Percentiles rank a stretch among this genome's conserved stretches.
Evolutionary conservation across 305 asterid species (phyloP).

Genomic region (Plantago coronopus): DNA sequence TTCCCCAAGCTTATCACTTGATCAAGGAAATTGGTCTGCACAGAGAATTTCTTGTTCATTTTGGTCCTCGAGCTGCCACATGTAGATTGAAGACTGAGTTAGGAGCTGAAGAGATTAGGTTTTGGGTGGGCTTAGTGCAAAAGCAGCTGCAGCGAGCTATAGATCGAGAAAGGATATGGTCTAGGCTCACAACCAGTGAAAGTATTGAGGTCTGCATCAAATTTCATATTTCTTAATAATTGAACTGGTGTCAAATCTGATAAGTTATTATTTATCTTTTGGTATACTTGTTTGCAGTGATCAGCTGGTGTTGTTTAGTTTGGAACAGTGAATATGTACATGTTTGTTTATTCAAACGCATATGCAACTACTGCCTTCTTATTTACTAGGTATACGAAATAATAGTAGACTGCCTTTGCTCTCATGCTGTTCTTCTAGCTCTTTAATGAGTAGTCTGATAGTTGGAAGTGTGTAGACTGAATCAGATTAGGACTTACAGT

Average conservation of each 20-base stretch:
- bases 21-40: constrained; percentile 73
- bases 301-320: constrained; percentile 4
- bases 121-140: constrained; percentile 90
- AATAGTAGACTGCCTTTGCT: constrained; percentile 3
- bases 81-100: constrained; percentile 54
- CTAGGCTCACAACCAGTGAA: constrained; percentile 88
- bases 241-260: neutral
- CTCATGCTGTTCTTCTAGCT: neutral
- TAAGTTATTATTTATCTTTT: constrained; percentile 1
- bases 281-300: constrained; percentile 10
- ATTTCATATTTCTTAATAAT: constrained; percentile 17
- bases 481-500: constrained; percentile 11
- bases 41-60: constrained; percentile 89
- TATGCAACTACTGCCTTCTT: constrained; percentile 7
- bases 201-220: constrained; percentile 78
- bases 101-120: constrained; percentile 72
- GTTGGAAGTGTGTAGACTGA: neutral
- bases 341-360: constrained; percentile 1
- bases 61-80: constrained; percentile 91
- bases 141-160: constrained; percentile 84
- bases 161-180: constrained; percentile 97
- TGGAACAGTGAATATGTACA: neutral
- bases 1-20: constrained; percentile 65
- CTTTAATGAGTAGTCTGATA: constrained; percentile 18
- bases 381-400: neutral